Conservation (phyloP, 129 eudicot genomes). For the Tanacetum coccineum region DNA sequence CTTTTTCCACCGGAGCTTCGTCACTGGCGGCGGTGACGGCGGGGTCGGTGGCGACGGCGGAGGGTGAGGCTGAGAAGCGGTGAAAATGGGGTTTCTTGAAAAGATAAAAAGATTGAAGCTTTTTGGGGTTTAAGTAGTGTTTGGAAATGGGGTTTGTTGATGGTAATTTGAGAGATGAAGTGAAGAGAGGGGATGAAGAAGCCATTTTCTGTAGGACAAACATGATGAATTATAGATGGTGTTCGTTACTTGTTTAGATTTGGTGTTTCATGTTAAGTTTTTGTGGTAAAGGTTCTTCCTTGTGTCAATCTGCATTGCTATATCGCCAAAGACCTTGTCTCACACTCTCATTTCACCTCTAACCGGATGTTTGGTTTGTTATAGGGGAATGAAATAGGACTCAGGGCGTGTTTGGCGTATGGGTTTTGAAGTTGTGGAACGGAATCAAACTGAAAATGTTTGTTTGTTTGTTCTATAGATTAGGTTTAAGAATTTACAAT, state of each 20-base stretch:
- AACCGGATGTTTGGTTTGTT: too few relatives aligned
- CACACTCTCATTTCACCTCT: too few relatives aligned
- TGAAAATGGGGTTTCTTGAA: conserved; percentile 28
- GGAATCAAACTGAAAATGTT: too few relatives aligned
- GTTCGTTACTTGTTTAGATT: background rate
- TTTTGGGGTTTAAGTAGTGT: conserved; percentile 5
- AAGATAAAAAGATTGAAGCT: conserved; percentile 25
- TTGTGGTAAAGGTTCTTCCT: conserved; percentile 36
- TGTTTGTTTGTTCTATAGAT: too few relatives aligned
- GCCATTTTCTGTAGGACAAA: conserved; percentile 47
- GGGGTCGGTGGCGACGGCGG: conserved; percentile 53
- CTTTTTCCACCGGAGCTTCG: conserved; percentile 37
- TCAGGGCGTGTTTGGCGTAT: too few relatives aligned
- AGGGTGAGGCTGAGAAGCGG: conserved; percentile 30
- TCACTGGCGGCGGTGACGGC: too few relatives aligned
- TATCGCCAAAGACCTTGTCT: too few relatives aligned
- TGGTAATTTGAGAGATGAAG: conserved; percentile 39
- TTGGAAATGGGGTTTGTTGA: conserved; percentile 33
- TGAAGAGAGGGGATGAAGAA: conserved; percentile 48
- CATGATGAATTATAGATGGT: conserved; percentile 31
- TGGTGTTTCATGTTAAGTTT: conserved; percentile 16
- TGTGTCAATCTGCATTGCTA: too few relatives aligned
- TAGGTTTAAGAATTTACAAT: too few relatives aligned
- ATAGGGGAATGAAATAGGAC: too few relatives aligned
- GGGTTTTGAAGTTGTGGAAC: too few relatives aligned